Percentiles rank a stretch among this genome's conserved stretches.
Conservation (phyloP, 768 basidiomycete species). For the Tylopilus vinaceipallidus region DNA sequence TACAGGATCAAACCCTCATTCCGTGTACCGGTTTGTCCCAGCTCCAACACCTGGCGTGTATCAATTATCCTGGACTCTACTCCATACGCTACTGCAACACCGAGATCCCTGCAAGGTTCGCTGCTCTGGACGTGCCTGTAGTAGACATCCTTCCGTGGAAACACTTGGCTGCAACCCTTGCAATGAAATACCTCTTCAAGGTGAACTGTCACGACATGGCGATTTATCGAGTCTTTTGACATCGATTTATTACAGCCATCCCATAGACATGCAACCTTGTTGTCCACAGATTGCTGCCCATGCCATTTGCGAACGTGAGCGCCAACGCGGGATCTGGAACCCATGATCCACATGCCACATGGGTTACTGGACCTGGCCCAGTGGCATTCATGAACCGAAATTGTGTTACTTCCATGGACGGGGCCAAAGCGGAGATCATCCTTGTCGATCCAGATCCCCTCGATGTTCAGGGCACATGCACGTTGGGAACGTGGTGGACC, state of each 20-base stretch:
- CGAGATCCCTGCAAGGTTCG: neutral
- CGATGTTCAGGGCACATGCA: neutral
- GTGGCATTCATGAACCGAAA: slow-evolving; percentile 7
- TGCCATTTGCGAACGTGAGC: slow-evolving; percentile 11
- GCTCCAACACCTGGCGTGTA: neutral
- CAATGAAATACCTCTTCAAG: slow-evolving; percentile 5
- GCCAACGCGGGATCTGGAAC: neutral
- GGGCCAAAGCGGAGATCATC: neutral
- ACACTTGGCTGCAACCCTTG: neutral
- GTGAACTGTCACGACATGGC: slow-evolving; percentile 7
- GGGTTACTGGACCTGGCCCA: slow-evolving; percentile 2
- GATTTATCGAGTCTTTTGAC: slow-evolving; percentile 1
- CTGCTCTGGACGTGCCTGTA: neutral
- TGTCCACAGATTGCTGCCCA: no score
- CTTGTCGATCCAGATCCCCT: slow-evolving; percentile 5
- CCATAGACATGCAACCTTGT: slow-evolving; percentile 2
- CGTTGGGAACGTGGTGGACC: neutral
- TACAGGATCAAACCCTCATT: no score
- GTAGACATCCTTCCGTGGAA: slow-evolving; percentile 8
- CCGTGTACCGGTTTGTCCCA: no score
- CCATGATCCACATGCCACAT: slow-evolving; percentile 11
- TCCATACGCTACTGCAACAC: neutral
- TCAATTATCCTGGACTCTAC: neutral
- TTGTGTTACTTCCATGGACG: neutral
- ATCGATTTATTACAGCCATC: slow-evolving; percentile 1